Evolutionary conservation across 2,329 filamentous ascomycete genomes (phyloP).

Genomic region (Phaeomoniella chlamydospora): DNA sequence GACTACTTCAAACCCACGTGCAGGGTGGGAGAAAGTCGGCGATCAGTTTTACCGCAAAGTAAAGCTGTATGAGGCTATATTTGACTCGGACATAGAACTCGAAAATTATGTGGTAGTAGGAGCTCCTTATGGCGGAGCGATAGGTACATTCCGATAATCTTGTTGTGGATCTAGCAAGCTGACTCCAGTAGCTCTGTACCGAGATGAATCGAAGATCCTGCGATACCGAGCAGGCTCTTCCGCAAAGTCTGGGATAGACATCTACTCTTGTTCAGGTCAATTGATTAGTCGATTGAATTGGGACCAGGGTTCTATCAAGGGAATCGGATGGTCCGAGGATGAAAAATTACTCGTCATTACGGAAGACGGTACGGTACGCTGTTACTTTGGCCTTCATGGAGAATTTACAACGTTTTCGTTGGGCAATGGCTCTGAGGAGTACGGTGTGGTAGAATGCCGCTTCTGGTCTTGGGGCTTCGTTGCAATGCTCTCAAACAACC

Average conservation of each 20-base stretch:
- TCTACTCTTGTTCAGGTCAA: slow-evolving; percentile 88
- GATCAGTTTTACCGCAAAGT: slow-evolving; percentile 92
- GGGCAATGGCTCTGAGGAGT: slow-evolving; percentile 77
- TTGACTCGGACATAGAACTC: slow-evolving; percentile 84
- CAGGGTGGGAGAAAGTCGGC: slow-evolving; percentile 88
- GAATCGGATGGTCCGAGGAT: slow-evolving; percentile 91
- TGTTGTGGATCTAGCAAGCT: no score
- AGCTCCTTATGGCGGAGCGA: slow-evolving; percentile 82
- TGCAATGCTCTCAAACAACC: slow-evolving; percentile 76
- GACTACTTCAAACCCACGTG: slow-evolving; percentile 50
- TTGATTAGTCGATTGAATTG: slow-evolving; percentile 72
- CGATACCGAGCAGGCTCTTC: slow-evolving; percentile 59
- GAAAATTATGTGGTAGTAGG: slow-evolving; percentile 88
- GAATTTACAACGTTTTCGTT: slow-evolving; percentile 92
- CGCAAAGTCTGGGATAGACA: slow-evolving; percentile 73
- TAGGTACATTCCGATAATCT: slow-evolving; percentile 48
- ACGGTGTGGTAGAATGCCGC: slow-evolving; percentile 72
- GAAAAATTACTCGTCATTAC: slow-evolving; percentile 83
- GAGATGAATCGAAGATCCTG: slow-evolving; percentile 73
- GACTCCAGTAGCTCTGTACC: slow-evolving; percentile 57
- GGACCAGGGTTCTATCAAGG: slow-evolving; percentile 79
- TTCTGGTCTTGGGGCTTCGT: slow-evolving; percentile 94
- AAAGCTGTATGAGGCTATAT: slow-evolving; percentile 82
- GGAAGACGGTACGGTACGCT: slow-evolving; percentile 77
- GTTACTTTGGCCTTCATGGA: slow-evolving; percentile 80